Conservation (phyloP, 257 asterid genomes). For the Solanum clarkiae region DNA sequence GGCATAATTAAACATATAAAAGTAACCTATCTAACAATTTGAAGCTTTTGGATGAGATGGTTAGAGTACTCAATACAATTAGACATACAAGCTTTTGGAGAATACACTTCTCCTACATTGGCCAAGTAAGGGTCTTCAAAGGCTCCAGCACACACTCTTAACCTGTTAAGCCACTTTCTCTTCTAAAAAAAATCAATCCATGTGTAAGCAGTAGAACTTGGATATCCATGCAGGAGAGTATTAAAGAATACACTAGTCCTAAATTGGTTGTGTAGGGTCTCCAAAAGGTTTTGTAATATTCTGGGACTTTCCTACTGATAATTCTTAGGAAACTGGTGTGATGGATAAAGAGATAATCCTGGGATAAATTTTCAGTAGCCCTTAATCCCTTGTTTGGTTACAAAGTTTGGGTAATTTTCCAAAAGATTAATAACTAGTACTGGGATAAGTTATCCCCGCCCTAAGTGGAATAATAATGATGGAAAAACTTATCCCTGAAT, state of each 20-base stretch:
- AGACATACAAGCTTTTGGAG: not conserved
- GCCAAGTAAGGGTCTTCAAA: not conserved
- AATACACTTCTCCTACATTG: not conserved
- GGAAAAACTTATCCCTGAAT: too few relatives aligned
- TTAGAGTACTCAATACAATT: not conserved
- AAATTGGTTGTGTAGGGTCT: not conserved
- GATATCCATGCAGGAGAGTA: not conserved
- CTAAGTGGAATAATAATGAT: too few relatives aligned
- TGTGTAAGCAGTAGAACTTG: not conserved
- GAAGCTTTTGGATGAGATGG: not conserved
- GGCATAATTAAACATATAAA: not conserved
- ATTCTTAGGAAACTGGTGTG: not conserved
- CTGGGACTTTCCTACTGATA: not conserved
- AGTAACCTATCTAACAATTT: not conserved
- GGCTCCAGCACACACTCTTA: not conserved
- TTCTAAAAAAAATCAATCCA: not conserved
- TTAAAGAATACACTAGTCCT: not conserved
- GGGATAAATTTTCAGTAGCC: too few relatives aligned
- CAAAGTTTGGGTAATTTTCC: too few relatives aligned
- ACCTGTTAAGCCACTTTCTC: not conserved
- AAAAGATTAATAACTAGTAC: too few relatives aligned
- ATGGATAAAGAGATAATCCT: too few relatives aligned
- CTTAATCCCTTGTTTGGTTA: too few relatives aligned
- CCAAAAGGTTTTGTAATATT: not conserved
- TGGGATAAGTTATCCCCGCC: too few relatives aligned